Evolutionary conservation across 768 basidiomycete genomes (phyloP).

Genomic region (Pleurotus giganteus): DNA sequence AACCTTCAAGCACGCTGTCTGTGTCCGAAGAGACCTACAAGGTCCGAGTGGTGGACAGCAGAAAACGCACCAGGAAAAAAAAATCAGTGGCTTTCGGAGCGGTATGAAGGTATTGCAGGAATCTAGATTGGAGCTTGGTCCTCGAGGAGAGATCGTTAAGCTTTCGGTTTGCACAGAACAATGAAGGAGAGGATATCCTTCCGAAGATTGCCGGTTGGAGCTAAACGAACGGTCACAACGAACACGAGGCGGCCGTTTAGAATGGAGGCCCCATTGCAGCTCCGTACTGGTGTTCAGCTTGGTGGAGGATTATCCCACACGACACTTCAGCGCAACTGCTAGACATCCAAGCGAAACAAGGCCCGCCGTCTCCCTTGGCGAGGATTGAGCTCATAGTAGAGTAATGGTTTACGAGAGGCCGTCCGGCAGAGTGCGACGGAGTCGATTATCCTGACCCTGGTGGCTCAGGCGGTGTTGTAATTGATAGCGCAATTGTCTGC

Average conservation of each 20-base stretch:
- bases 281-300: background rate
- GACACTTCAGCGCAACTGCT: background rate
- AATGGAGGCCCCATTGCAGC: background rate
- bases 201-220: background rate
- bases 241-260: background rate
- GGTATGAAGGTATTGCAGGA: background rate
- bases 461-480: background rate
- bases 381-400: background rate
- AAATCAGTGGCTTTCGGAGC: no score
- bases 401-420: background rate
- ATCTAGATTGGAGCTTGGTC: background rate
- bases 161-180: background rate
- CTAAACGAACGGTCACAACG: background rate
- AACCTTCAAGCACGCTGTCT: constrained; percentile 4
- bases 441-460: constrained; percentile 1
- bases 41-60: no score
- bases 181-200: background rate
- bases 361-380: background rate
- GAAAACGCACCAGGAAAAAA: no score
- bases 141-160: background rate
- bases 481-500: background rate
- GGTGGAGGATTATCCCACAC: background rate
- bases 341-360: background rate
- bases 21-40: background rate
- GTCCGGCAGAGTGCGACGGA: constrained; percentile 2